phyloP scores from a whole-genome alignment of 129 eudicot species.

The Tagetes erecta region DNA sequence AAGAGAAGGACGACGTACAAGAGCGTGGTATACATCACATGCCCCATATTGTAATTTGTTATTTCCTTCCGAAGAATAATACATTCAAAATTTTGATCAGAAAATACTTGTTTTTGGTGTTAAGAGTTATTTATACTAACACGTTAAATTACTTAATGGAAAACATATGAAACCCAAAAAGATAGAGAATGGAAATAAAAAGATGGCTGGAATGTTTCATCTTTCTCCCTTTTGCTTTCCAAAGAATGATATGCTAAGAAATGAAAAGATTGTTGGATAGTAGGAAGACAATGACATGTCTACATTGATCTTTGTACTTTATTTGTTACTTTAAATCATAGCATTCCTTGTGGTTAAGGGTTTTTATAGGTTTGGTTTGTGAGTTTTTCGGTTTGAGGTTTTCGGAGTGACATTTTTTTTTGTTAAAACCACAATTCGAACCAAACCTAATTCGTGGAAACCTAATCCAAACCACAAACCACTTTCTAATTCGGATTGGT shows the following conservation, averaged over 20 bases:
- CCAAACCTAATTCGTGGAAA: too few relatives aligned
- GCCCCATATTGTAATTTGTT: not conserved
- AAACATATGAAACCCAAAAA: not conserved
- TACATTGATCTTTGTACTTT: conserved; percentile 30
- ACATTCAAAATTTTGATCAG: not conserved
- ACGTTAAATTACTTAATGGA: not conserved
- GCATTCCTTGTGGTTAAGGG: conserved; percentile 14
- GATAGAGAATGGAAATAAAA: not conserved
- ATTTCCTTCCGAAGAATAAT: not conserved
- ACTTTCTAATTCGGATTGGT: too few relatives aligned
- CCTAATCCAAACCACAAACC: too few relatives aligned
- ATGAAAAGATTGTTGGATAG: conserved; percentile 25
- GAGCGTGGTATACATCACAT: too few relatives aligned
- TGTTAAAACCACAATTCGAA: too few relatives aligned
- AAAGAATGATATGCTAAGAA: conserved; percentile 10
- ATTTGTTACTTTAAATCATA: conserved; percentile 28
- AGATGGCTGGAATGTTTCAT: not conserved
- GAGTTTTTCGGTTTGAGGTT: too few relatives aligned
- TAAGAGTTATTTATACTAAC: not conserved
- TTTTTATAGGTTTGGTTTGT: too few relatives aligned
- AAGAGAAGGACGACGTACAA: too few relatives aligned
- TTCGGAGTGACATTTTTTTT: too few relatives aligned
- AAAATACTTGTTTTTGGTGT: not conserved
- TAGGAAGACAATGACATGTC: conserved; percentile 25
- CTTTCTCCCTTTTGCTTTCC: conserved; percentile 26